These are phyloP conservation scores for Aphanocladium album DNA, from an alignment of 2,329 filamentous ascomycete genomes.

Conservation along the genomic window DNA sequence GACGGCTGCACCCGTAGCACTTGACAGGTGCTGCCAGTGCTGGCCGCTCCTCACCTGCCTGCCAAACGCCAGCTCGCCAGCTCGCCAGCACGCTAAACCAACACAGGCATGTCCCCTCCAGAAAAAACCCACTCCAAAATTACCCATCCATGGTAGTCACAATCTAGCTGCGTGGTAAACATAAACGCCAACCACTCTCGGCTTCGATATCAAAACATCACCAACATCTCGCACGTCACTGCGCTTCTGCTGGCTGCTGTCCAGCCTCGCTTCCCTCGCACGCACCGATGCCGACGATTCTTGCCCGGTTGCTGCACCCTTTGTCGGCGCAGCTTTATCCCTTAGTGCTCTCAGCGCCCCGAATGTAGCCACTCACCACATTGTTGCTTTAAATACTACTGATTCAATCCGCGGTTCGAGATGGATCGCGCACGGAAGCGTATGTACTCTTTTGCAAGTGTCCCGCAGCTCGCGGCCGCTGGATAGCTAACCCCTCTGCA, in stretches of 20 bases:
- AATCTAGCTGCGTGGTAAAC: not conserved
- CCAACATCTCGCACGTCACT: not conserved
- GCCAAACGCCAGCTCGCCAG: not conserved
- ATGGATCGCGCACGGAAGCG: conserved; percentile 65
- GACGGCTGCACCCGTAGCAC: not conserved
- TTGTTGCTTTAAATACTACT: conserved; percentile 26
- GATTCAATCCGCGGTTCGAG: conserved; percentile 31
- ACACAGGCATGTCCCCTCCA: conserved; percentile 8
- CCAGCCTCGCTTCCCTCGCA: conserved; percentile 23
- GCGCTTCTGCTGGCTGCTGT: conserved; percentile 12
- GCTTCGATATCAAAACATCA: not conserved
- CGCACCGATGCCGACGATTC: conserved; percentile 36
- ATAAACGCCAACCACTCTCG: not conserved
- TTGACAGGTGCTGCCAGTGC: not conserved
- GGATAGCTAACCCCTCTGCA: conserved; percentile 33
- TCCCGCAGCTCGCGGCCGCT: not conserved
- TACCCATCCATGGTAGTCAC: conserved; percentile 1
- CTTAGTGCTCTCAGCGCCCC: conserved; percentile 38
- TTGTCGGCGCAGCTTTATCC: conserved; percentile 33
- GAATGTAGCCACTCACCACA: conserved; percentile 41
- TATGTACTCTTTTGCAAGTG: conserved; percentile 30
- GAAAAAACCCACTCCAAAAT: conserved; percentile 10
- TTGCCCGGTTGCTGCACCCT: conserved; percentile 29
- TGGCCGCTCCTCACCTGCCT: not conserved
- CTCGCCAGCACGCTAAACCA: conserved; percentile 9